A percentile compares a stretch with the other conserved stretches of the same genome.
Conservation (phyloP, 352 stramenopile genomes). For the Albugo laibachii region DNA sequence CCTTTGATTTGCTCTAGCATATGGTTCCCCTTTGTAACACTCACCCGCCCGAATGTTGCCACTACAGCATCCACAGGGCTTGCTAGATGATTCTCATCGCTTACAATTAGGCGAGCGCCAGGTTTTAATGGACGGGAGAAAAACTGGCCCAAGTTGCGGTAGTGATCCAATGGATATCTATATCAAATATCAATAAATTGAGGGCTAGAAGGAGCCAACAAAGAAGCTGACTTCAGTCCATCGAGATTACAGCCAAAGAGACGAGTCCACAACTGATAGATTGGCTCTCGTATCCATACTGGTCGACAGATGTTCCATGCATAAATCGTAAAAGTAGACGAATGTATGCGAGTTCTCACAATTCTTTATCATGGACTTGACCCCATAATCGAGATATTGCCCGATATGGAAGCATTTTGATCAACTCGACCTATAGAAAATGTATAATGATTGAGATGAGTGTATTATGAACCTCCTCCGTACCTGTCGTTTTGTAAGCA, state of each 20-base stretch:
- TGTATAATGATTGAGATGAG: not conserved
- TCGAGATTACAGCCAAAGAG: conserved; percentile 69
- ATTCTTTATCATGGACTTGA: conserved; percentile 48
- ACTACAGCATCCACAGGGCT: conserved; percentile 48
- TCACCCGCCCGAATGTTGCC: conserved; percentile 29
- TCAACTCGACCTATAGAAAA: conserved; percentile 20
- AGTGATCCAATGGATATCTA: conserved; percentile 40
- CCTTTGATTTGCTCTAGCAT: conserved; percentile 10
- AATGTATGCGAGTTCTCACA: conserved; percentile 22
- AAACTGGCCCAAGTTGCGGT: conserved; percentile 65
- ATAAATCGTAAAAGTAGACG: not conserved
- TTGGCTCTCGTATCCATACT: conserved; percentile 32
- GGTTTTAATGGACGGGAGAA: conserved; percentile 69
- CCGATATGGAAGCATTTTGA: conserved; percentile 66
- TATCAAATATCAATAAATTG: not conserved
- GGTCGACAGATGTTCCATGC: conserved; percentile 14
- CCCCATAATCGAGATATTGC: conserved; percentile 58
- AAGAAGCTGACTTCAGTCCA: conserved; percentile 30
- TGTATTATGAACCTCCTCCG: not conserved
- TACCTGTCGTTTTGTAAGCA: conserved; percentile 44
- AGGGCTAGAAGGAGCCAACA: not conserved
- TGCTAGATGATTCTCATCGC: conserved; percentile 10
- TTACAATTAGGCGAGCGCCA: conserved; percentile 24
- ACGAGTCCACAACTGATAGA: conserved; percentile 71
- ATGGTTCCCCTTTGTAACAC: conserved; percentile 21